phyloP scores from a whole-genome alignment of 2,329 filamentous ascomycete species.

The Penicillium sclerotigenum region DNA sequence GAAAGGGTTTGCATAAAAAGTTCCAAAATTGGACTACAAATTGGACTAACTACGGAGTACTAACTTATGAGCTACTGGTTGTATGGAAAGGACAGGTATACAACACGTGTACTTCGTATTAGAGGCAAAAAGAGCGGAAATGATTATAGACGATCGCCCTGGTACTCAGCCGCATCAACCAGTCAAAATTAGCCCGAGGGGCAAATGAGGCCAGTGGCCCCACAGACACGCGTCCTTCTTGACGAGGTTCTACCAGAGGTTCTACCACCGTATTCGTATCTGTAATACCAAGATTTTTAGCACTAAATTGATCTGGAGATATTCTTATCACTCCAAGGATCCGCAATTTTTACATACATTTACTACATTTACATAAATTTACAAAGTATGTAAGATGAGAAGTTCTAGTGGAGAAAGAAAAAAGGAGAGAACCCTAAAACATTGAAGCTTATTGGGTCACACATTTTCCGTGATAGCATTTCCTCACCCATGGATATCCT shows the following conservation, averaged over 20 bases:
- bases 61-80: no score
- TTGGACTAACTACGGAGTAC: no score
- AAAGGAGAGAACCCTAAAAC: constrained; percentile 9
- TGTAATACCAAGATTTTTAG: no score
- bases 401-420: not conserved
- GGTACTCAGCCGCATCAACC: constrained; percentile 15
- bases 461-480: constrained; percentile 6
- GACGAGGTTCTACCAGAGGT: not conserved
- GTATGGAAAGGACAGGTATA: constrained; percentile 9
- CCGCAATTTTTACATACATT: not conserved
- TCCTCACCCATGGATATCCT: constrained; percentile 9
- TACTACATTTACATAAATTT: no score
- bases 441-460: constrained; percentile 13
- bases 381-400: no score
- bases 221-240: constrained; percentile 25
- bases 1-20: not conserved
- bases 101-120: not conserved
- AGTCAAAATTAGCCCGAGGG: constrained; percentile 13
- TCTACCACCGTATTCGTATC: not conserved
- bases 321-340: not conserved
- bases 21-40: no score
- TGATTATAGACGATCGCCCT: constrained; percentile 22
- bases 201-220: constrained; percentile 10
- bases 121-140: constrained; percentile 12
- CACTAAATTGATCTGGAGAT: not conserved